A percentile compares a stretch with the other conserved stretches of the same genome.
Evolutionary conservation across 164 flowering plant species (phyloP).

Genomic region (Tinospora cordifolia): DNA sequence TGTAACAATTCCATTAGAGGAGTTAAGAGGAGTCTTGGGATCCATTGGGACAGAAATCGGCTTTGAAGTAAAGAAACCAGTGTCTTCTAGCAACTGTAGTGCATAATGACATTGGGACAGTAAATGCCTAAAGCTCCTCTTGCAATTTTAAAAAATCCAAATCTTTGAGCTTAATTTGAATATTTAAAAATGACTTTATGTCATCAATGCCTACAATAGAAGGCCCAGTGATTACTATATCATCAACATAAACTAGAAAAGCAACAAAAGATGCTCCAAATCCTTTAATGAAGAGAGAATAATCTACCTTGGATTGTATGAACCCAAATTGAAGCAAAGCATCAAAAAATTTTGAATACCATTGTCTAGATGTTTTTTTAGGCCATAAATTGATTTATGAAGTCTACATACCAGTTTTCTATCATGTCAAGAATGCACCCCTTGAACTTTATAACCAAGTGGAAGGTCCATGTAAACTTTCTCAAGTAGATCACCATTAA

Average conservation of each 20-base stretch:
- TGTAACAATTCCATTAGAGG: not conserved
- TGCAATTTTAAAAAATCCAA: not conserved
- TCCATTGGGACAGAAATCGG: not conserved
- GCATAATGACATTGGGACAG: conserved; percentile 2
- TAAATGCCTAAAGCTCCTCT: not conserved
- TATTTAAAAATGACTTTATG: not conserved
- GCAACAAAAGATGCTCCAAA: not conserved
- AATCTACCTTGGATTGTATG: not conserved
- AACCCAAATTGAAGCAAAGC: not conserved
- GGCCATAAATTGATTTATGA: conserved; percentile 9
- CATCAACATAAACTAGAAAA: conserved; percentile 13
- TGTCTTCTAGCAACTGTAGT: not conserved
- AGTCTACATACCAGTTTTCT: not conserved
- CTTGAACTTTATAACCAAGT: not conserved
- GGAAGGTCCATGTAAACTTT: not conserved
- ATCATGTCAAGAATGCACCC: not conserved
- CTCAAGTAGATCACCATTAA: too few relatives aligned
- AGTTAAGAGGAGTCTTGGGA: not conserved
- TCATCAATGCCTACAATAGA: too few relatives aligned
- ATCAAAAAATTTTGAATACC: not conserved
- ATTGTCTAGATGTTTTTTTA: not conserved
- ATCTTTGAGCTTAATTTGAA: not conserved
- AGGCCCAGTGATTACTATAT: not conserved
- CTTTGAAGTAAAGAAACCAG: not conserved
- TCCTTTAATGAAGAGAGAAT: conserved; percentile 4